Conservation (phyloP, 2,329 filamentous ascomycete species). For the Ceratocystis diversiconidia region DNA sequence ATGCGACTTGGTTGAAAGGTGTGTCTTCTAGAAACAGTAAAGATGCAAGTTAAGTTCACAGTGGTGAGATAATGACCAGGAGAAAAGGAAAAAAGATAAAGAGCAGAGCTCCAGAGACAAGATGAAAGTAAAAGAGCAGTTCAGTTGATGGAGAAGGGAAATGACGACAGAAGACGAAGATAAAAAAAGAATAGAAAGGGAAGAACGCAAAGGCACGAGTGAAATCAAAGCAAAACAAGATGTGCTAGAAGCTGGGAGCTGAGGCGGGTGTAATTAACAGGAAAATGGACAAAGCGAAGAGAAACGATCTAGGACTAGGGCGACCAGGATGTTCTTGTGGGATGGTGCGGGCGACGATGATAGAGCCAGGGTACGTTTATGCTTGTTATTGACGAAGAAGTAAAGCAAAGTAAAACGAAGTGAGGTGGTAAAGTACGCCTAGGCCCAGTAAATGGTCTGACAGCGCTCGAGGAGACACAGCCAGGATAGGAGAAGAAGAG, state of each 20-base stretch:
- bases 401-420: neutral
- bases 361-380: neutral
- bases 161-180: neutral
- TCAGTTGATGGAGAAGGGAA: neutral
- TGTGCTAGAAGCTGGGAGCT: constrained; percentile 3
- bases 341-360: constrained; percentile 8
- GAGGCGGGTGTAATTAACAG: constrained; percentile 5
- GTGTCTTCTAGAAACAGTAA: constrained; percentile 10
- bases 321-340: neutral
- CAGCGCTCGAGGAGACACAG: neutral
- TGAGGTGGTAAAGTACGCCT: neutral
- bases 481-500: too few relatives aligned
- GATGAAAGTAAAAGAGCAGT: neutral
- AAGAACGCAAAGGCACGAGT: neutral
- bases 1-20: neutral
- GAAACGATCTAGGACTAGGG: constrained; percentile 2
- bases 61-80: neutral
- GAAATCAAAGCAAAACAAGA: constrained; percentile 12
- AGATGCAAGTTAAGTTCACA: constrained; percentile 1
- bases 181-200: neutral
- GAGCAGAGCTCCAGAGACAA: neutral
- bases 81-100: neutral
- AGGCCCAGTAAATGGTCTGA: neutral
- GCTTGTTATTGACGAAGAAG: neutral
- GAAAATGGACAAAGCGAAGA: constrained; percentile 10